Percentiles rank a stretch among this genome's conserved stretches.
Evolutionary conservation across 345 rosid genomes (phyloP).

Genomic region (Acer saccharum): DNA sequence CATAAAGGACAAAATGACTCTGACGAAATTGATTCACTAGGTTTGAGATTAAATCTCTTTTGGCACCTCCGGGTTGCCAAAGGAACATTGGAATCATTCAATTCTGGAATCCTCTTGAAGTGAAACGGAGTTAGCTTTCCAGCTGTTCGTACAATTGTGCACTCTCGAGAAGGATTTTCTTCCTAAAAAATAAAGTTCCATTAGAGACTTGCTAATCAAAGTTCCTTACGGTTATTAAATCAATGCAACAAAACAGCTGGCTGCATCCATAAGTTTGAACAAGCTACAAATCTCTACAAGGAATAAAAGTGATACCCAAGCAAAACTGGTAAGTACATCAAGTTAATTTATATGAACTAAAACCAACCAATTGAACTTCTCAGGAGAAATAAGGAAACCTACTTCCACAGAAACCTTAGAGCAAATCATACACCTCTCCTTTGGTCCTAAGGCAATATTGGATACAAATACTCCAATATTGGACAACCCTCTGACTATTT

Average conservation of each 20-base stretch:
- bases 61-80: conserved; percentile 76
- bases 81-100: conserved; percentile 62
- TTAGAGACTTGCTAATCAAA: background rate
- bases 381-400: background rate
- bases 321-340: background rate
- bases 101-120: conserved; percentile 83
- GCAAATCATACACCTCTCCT: background rate
- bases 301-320: background rate
- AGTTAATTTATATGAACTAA: background rate
- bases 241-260: background rate
- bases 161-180: conserved; percentile 90
- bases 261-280: background rate
- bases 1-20: conserved; percentile 84
- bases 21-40: conserved; percentile 63
- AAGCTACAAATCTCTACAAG: background rate
- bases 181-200: conserved; percentile 48
- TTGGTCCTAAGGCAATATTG: background rate
- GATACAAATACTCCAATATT: background rate
- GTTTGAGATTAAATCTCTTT: conserved; percentile 66
- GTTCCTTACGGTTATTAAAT: background rate
- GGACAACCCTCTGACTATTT: background rate
- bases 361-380: background rate
- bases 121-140: conserved; percentile 91
- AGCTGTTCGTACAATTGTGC: conserved; percentile 85
- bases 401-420: background rate